Evolutionary conservation across 345 rosid species (phyloP).

Genomic region (Lumnitzera racemosa): DNA sequence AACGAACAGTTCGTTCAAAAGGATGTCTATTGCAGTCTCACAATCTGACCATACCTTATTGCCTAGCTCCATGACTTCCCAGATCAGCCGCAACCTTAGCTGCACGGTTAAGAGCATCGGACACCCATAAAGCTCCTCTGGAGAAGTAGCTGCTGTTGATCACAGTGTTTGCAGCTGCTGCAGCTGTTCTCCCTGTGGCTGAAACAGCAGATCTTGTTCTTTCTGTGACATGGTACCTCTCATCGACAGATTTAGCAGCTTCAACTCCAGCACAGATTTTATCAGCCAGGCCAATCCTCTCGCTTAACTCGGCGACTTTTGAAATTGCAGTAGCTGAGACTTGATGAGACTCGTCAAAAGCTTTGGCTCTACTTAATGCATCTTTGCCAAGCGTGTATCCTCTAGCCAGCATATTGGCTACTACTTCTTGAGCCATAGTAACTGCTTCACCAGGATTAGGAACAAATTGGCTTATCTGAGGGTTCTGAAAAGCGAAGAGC

Average conservation of each 20-base stretch:
- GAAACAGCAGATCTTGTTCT: conserved; percentile 60
- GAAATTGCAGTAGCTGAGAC: conserved; percentile 69
- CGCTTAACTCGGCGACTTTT: conserved; percentile 53
- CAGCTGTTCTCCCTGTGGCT: conserved; percentile 63
- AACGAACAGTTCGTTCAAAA: neutral
- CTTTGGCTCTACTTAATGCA: conserved; percentile 58
- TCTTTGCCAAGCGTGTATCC: conserved; percentile 73
- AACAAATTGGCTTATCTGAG: conserved; percentile 26
- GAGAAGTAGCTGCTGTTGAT: conserved; percentile 75
- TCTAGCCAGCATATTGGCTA: conserved; percentile 53
- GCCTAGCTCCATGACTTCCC: conserved; percentile 30
- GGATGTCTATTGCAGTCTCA: neutral
- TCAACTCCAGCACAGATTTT: conserved; percentile 62
- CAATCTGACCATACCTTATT: conserved; percentile 8
- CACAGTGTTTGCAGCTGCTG: conserved; percentile 49
- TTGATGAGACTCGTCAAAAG: conserved; percentile 63
- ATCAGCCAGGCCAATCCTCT: conserved; percentile 60
- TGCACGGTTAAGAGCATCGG: conserved; percentile 63
- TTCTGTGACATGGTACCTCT: conserved; percentile 59
- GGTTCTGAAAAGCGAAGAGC: conserved; percentile 15
- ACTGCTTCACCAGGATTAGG: conserved; percentile 64
- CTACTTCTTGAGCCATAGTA: conserved; percentile 62
- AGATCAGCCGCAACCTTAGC: conserved; percentile 59
- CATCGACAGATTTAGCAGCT: conserved; percentile 52
- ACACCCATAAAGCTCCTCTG: conserved; percentile 71